Conservation (phyloP, 2,329 filamentous ascomycete genomes). For the Fusarium siculi region DNA sequence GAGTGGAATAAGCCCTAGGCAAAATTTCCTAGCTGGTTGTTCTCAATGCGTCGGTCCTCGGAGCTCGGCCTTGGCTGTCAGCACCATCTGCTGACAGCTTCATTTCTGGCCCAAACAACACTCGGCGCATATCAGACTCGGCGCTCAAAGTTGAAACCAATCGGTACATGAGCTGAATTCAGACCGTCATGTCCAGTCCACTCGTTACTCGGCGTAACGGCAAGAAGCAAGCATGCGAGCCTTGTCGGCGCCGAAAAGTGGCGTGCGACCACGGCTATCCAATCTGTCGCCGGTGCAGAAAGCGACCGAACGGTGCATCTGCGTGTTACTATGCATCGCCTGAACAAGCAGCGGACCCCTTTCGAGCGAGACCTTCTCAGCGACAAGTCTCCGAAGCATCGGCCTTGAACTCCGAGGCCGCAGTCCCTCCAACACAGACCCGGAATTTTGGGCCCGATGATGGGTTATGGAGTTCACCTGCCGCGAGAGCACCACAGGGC, state of each 20-base stretch:
- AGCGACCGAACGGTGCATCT: not conserved
- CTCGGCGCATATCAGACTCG: accelerated
- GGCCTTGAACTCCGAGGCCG: not conserved
- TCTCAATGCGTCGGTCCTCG: not conserved
- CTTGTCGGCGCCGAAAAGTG: not conserved
- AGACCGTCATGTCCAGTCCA: not conserved
- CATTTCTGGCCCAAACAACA: not conserved
- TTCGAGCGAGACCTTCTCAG: accelerated
- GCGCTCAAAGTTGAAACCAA: accelerated
- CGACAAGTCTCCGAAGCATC: not conserved
- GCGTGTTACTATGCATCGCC: not conserved
- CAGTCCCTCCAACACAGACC: accelerated
- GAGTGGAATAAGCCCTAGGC: not conserved
- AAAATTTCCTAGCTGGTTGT: not conserved
- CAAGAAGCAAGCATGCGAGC: constrained; percentile 2
- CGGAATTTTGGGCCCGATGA: not conserved
- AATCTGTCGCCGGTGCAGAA: not conserved
- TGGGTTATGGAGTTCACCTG: not conserved
- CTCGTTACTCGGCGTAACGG: not conserved
- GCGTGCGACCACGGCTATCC: constrained; percentile 1
- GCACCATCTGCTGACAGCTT: not conserved
- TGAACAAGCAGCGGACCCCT: accelerated
- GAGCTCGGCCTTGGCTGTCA: not conserved
- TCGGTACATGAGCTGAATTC: accelerated
- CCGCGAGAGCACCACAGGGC: not conserved